Evolutionary conservation across 2,329 filamentous ascomycete species (phyloP).

Genomic region (Aspergillus texensis): DNA sequence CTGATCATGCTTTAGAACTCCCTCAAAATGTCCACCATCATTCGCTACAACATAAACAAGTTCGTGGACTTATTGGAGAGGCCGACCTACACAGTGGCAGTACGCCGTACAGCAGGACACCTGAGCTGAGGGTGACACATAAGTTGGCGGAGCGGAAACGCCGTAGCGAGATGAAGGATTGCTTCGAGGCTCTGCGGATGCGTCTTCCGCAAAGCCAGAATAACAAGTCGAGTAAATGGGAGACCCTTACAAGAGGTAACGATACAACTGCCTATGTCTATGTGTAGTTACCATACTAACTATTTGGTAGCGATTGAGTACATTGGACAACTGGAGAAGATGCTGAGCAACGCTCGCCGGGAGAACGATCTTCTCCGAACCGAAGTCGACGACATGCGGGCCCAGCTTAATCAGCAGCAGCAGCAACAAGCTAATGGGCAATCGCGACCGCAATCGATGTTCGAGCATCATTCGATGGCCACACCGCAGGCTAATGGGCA

Average conservation of each 20-base stretch:
- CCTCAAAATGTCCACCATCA: slow-evolving; percentile 52
- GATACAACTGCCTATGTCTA: background rate
- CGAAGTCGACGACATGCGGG: slow-evolving; percentile 43
- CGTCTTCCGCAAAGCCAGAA: slow-evolving; percentile 50
- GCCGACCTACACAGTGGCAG: slow-evolving; percentile 43
- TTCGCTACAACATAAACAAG: slow-evolving; percentile 51
- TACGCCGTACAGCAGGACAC: slow-evolving; percentile 54
- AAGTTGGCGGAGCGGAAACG: slow-evolving; percentile 55
- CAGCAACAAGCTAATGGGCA: slow-evolving; percentile 32
- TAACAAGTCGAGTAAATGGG: slow-evolving; percentile 57
- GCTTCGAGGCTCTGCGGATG: slow-evolving; percentile 50
- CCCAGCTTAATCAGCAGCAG: slow-evolving; percentile 40
- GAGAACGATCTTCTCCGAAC: slow-evolving; percentile 41
- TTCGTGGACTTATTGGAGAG: slow-evolving; percentile 51
- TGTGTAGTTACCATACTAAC: slow-evolving; percentile 16
- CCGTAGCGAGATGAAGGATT: slow-evolving; percentile 56
- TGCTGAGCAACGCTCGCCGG: slow-evolving; percentile 39
- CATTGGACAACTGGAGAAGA: slow-evolving; percentile 48
- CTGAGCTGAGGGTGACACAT: slow-evolving; percentile 53
- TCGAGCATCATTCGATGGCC: slow-evolving; percentile 40
- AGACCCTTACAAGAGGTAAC: slow-evolving; percentile 51
- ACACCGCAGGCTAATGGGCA: slow-evolving; percentile 38
- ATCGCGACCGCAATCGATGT: slow-evolving; percentile 35
- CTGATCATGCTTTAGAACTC: slow-evolving; percentile 39
- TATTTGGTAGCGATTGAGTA: slow-evolving; percentile 49